phyloP scores from a whole-genome alignment of 2,329 filamentous ascomycete genomes.

The Ilyonectria sp. region DNA sequence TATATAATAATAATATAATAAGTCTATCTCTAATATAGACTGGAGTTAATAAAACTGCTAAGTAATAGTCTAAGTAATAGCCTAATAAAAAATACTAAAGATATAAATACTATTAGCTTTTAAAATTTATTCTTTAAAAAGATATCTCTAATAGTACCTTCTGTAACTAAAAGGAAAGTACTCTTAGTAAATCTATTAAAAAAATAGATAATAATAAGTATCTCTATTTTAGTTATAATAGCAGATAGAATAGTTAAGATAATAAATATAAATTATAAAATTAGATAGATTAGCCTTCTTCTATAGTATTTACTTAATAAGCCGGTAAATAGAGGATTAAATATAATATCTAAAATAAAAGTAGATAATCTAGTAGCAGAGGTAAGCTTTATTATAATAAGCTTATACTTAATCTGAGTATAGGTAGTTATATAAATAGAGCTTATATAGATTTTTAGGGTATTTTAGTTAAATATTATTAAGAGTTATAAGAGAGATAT shows the following conservation, averaged over 20 bases:
- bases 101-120: slow-evolving; percentile 40
- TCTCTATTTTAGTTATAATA: slow-evolving; percentile 81
- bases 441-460: slow-evolving; percentile 78
- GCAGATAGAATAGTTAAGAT: slow-evolving; percentile 85
- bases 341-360: slow-evolving; percentile 64
- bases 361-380: slow-evolving; percentile 36
- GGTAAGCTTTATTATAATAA: slow-evolving; percentile 27
- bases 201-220: slow-evolving; percentile 82
- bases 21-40: slow-evolving; percentile 40
- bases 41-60: slow-evolving; percentile 41
- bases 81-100: slow-evolving; percentile 37
- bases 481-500: too few relatives aligned
- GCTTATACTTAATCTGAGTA: slow-evolving; percentile 37
- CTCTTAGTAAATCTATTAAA: slow-evolving; percentile 67
- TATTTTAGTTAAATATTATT: neutral
- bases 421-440: slow-evolving; percentile 74
- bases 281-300: slow-evolving; percentile 81
- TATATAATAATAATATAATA: slow-evolving; percentile 42
- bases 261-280: slow-evolving; percentile 78
- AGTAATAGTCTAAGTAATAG: slow-evolving; percentile 38
- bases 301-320: slow-evolving; percentile 80
- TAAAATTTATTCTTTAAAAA: slow-evolving; percentile 36
- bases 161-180: slow-evolving; percentile 40
- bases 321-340: slow-evolving; percentile 71
- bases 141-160: slow-evolving; percentile 39